A percentile compares a stretch with the other conserved stretches of the same genome.
Evolutionary conservation across 331 rosid genomes (phyloP).

Genomic region (Pyrus hybrid): DNA sequence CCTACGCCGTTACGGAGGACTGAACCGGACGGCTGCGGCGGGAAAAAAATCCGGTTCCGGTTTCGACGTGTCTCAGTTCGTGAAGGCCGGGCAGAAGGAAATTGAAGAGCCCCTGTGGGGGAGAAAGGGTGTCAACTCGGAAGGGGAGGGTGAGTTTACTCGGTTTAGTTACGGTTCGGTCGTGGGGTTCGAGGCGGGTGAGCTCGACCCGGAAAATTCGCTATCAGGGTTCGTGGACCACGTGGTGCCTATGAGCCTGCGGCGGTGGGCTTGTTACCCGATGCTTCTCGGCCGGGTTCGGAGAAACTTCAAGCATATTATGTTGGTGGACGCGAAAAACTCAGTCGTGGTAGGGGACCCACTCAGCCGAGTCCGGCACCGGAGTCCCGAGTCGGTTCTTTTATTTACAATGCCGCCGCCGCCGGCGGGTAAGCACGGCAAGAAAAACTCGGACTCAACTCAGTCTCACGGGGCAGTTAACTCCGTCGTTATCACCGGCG

Average conservation of each 20-base stretch:
- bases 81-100: conserved; percentile 14
- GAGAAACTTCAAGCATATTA: conserved; percentile 58
- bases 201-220: conserved; percentile 87
- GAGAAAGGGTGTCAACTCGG: neutral
- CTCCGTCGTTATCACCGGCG: conserved; percentile 58
- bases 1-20: conserved; percentile 8
- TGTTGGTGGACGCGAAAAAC: conserved; percentile 51
- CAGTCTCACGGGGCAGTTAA: conserved; percentile 21
- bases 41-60: conserved; percentile 4
- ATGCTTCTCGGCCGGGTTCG: conserved; percentile 86
- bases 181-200: conserved; percentile 60
- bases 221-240: conserved; percentile 70
- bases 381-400: conserved; percentile 48
- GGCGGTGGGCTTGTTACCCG: conserved; percentile 91
- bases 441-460: conserved; percentile 27
- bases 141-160: conserved; percentile 7
- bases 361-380: conserved; percentile 37
- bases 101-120: conserved; percentile 76
- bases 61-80: conserved; percentile 40
- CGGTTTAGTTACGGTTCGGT: conserved; percentile 67
- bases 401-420: conserved; percentile 10
- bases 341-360: conserved; percentile 46
- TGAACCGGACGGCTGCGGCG: conserved; percentile 9
- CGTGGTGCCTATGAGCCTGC: conserved; percentile 40
- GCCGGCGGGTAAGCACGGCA: conserved; percentile 25